phyloP scores from a whole-genome alignment of 805 yeast genomes.

The Candida pseudoglaebosa region DNA sequence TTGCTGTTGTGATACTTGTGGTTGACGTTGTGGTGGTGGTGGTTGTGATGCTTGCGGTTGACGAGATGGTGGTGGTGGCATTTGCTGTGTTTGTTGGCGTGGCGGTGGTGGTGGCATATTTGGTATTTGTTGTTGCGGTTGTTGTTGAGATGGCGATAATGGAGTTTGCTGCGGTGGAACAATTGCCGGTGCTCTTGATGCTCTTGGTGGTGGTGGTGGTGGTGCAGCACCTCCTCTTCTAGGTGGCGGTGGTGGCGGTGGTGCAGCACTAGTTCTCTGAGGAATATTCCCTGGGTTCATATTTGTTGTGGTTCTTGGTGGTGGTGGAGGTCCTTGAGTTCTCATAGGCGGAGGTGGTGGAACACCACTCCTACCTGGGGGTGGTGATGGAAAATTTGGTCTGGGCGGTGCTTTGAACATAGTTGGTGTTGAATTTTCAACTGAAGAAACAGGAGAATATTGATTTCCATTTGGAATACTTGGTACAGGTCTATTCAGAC shows the following conservation, averaged over 20 bases:
- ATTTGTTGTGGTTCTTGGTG: conserved; percentile 12
- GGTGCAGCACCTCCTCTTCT: conserved; percentile 18
- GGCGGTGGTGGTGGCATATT: conserved; percentile 23
- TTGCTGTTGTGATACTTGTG: conserved; percentile 19
- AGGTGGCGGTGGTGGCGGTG: conserved; percentile 20
- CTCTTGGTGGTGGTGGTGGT: conserved; percentile 25
- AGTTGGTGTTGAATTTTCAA: conserved; percentile 14
- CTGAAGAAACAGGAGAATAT: conserved; percentile 6
- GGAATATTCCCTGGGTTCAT: neutral
- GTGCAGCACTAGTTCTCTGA: conserved; percentile 16
- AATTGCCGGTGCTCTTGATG: conserved; percentile 16
- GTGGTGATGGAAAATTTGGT: conserved; percentile 13
- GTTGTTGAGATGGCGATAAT: conserved; percentile 14
- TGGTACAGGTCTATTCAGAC: conserved; percentile 6
- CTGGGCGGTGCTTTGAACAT: conserved; percentile 9
- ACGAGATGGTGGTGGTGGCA: conserved; percentile 12
- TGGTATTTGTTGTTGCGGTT: too few relatives aligned
- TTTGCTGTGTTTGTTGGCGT: conserved; percentile 14
- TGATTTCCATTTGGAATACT: conserved; percentile 1
- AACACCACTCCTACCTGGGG: conserved; percentile 14
- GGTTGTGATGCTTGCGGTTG: conserved; percentile 14
- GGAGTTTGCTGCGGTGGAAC: conserved; percentile 23
- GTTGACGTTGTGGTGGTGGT: conserved; percentile 18
- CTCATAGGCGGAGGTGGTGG: conserved; percentile 25
- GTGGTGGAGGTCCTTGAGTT: conserved; percentile 14